Evolutionary conservation across 2,329 filamentous ascomycete species (phyloP).

Genomic region (Coniochaeta hoffmannii): DNA sequence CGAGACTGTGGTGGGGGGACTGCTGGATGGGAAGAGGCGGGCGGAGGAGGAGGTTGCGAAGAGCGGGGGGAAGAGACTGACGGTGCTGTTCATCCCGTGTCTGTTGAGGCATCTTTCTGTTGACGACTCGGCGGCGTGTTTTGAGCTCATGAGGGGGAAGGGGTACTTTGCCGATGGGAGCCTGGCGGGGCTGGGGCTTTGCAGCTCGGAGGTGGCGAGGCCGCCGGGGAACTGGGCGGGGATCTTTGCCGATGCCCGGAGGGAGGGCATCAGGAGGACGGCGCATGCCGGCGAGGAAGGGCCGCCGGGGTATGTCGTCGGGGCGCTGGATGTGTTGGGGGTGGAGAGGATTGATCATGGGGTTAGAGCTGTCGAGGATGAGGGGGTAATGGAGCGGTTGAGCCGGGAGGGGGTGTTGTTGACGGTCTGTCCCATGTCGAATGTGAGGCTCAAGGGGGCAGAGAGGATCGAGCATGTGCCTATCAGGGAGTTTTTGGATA

Average conservation of each 20-base stretch:
- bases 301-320: slow-evolving; percentile 56
- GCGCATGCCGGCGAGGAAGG: slow-evolving; percentile 74
- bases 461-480: slow-evolving; percentile 47
- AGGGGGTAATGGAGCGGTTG: slow-evolving; percentile 49
- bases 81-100: slow-evolving; percentile 61
- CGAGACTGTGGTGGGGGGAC: slow-evolving; percentile 55
- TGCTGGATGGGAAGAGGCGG: slow-evolving; percentile 49
- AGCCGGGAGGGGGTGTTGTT: slow-evolving; percentile 52
- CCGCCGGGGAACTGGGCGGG: slow-evolving; percentile 50
- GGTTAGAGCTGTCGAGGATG: slow-evolving; percentile 55
- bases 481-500: slow-evolving; percentile 54
- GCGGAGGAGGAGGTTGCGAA: slow-evolving; percentile 53
- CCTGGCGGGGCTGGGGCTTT: slow-evolving; percentile 20
- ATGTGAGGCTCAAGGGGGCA: slow-evolving; percentile 56
- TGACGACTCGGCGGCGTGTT: slow-evolving; percentile 42
- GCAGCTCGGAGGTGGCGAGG: slow-evolving; percentile 24
- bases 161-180: slow-evolving; percentile 35
- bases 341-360: slow-evolving; percentile 70
- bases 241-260: slow-evolving; percentile 48
- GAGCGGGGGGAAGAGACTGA: slow-evolving; percentile 14
- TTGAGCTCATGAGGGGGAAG: slow-evolving; percentile 29
- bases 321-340: slow-evolving; percentile 53
- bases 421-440: slow-evolving; percentile 67
- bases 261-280: slow-evolving; percentile 52
- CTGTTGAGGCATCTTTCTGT: slow-evolving; percentile 64